Conservation (phyloP, 805 yeast species). For the Wickerhamiella vanderwaltii region DNA sequence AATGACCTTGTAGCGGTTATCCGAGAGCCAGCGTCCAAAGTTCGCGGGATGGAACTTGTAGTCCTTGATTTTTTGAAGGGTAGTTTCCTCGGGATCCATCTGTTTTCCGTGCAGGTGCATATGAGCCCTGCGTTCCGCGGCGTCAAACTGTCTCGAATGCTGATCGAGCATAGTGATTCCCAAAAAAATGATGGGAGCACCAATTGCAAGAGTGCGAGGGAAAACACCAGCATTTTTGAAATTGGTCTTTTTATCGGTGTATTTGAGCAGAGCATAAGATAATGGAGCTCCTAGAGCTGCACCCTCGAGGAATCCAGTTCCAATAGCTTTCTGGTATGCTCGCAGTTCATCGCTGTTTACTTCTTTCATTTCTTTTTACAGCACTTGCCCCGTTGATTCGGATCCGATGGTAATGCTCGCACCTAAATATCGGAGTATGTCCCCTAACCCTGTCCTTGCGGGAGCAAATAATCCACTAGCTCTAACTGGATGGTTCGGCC, state of each 20-base stretch:
- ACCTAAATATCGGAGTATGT: too few species aligned
- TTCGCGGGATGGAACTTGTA: not conserved
- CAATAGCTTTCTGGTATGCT: constrained; percentile 49
- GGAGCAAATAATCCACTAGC: too few species aligned
- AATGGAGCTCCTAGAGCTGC: constrained; percentile 41
- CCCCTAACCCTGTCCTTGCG: too few species aligned
- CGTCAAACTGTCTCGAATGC: constrained; percentile 57
- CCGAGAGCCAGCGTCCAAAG: constrained; percentile 9
- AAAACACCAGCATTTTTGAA: constrained; percentile 23
- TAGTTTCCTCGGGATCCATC: not conserved
- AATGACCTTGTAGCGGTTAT: constrained; percentile 34
- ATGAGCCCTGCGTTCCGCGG: constrained; percentile 38
- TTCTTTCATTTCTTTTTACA: constrained; percentile 41
- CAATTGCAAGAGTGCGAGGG: constrained; percentile 46
- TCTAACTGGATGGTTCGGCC: too few species aligned
- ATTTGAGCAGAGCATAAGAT: constrained; percentile 40
- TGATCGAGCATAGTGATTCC: constrained; percentile 59
- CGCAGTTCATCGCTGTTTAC: constrained; percentile 45
- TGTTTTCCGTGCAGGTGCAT: constrained; percentile 9
- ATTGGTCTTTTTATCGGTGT: constrained; percentile 34
- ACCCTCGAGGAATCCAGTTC: constrained; percentile 44
- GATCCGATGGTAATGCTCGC: too few species aligned
- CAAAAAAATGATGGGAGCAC: constrained; percentile 53
- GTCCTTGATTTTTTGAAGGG: not conserved
- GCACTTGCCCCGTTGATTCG: too few species aligned